These are phyloP conservation scores for Neofusicoccum laricinum DNA, from an alignment of 2,329 filamentous ascomycete genomes.

Conservation along the genomic window DNA sequence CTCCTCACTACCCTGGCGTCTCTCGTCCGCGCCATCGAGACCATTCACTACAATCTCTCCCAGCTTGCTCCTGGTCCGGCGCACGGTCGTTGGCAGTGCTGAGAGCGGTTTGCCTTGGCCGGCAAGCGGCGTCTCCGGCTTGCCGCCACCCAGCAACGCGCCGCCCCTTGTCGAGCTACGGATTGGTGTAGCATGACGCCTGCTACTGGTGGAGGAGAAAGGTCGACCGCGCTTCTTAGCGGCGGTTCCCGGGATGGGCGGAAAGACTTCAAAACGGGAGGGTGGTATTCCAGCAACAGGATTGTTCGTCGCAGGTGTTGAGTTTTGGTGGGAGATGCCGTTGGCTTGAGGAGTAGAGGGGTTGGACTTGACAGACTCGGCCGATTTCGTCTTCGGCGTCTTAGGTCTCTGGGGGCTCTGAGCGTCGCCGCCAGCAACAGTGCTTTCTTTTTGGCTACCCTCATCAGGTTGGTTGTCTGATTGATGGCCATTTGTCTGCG, in stretches of 20 bases:
- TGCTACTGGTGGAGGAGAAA: constrained; percentile 31
- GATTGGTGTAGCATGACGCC: constrained; percentile 35
- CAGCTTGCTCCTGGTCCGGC: constrained; percentile 44
- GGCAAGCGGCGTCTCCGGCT: constrained; percentile 26
- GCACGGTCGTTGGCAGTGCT: constrained; percentile 25
- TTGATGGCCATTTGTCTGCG: constrained; percentile 6
- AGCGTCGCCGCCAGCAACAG: background rate
- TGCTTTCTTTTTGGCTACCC: background rate
- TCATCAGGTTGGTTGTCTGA: constrained; percentile 2
- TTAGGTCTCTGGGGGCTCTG: constrained; percentile 7
- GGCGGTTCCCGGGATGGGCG: constrained; percentile 56
- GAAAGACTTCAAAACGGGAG: constrained; percentile 75
- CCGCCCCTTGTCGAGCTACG: constrained; percentile 31
- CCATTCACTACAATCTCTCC: constrained; percentile 39
- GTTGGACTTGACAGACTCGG: constrained; percentile 2
- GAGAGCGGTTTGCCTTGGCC: constrained; percentile 32
- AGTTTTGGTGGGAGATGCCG: background rate
- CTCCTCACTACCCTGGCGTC: background rate
- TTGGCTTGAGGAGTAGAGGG: constrained; percentile 13
- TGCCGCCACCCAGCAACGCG: constrained; percentile 27
- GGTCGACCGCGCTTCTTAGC: constrained; percentile 35
- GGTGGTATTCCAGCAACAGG: constrained; percentile 55
- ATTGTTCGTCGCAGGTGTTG: constrained; percentile 21
- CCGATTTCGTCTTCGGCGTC: background rate
- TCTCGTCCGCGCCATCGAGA: background rate